These are phyloP conservation scores for Triticum urartu DNA, from an alignment of 176 grass and related monocot genomes.

Conservation along the genomic window DNA sequence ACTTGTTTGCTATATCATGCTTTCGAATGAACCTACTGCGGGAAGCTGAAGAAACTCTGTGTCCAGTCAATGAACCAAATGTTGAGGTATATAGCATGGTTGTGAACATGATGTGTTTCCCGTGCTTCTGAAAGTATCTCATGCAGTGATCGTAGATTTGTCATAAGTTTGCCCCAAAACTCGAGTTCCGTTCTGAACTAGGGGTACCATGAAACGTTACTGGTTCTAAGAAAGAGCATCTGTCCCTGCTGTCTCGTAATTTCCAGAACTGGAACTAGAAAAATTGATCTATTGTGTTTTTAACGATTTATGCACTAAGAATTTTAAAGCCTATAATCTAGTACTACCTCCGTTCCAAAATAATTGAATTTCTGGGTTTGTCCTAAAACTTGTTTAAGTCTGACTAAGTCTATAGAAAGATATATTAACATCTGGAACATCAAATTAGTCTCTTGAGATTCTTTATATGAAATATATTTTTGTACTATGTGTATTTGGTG, in stretches of 20 bases:
- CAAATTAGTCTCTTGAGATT: too few relatives aligned
- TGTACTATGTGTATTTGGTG: too few relatives aligned
- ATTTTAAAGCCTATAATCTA: background rate
- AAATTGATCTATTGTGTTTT: background rate
- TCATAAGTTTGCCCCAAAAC: background rate
- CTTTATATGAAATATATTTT: too few relatives aligned
- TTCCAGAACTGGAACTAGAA: slow-evolving; percentile 1
- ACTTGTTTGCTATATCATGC: slow-evolving; percentile 90
- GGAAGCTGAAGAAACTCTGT: slow-evolving; percentile 82
- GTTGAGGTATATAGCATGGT: slow-evolving; percentile 56
- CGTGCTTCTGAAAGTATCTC: background rate
- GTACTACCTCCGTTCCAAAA: background rate
- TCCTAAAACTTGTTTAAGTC: too few relatives aligned
- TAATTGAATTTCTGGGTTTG: background rate
- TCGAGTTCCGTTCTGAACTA: background rate
- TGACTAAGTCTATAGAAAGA: too few relatives aligned
- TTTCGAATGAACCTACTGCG: slow-evolving; percentile 87
- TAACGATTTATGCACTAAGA: slow-evolving; percentile 9
- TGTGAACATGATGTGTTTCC: background rate
- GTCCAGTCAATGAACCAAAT: slow-evolving; percentile 75
- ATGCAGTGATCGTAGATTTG: background rate
- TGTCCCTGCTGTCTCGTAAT: background rate
- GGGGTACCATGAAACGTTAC: background rate
- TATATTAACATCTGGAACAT: too few relatives aligned
- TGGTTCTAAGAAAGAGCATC: background rate